phyloP scores from a whole-genome alignment of 2,329 filamentous ascomycete genomes.

The Monilinia laxa region DNA sequence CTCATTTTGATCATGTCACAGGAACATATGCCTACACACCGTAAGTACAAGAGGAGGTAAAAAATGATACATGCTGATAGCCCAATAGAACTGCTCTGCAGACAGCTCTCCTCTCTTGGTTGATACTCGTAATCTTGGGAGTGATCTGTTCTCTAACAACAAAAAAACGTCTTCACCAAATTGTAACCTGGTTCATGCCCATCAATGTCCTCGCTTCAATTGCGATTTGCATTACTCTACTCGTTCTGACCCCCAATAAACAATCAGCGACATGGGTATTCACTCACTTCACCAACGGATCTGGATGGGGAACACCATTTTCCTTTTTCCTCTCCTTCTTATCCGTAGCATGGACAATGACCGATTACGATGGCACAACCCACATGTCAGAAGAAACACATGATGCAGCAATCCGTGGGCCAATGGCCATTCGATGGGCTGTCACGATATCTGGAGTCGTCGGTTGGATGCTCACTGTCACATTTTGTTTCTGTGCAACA shows the following conservation, averaged over 20 bases:
- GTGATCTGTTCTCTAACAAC: constrained; percentile 63
- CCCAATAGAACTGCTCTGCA: constrained; percentile 52
- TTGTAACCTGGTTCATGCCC: constrained; percentile 64
- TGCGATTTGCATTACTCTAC: constrained; percentile 57
- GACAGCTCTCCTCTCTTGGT: constrained; percentile 58
- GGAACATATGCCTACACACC: constrained; percentile 53
- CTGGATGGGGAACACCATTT: constrained; percentile 59
- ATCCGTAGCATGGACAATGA: constrained; percentile 64
- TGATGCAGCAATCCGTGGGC: constrained; percentile 59
- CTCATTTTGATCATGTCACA: constrained; percentile 46
- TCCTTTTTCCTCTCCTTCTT: constrained; percentile 60
- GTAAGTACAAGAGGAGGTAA: constrained; percentile 44
- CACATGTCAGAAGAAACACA: constrained; percentile 69
- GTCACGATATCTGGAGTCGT: constrained; percentile 59
- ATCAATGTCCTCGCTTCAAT: constrained; percentile 62
- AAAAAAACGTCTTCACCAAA: constrained; percentile 55
- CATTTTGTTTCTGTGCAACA: constrained; percentile 61
- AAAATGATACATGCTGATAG: background rate
- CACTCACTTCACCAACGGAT: constrained; percentile 58
- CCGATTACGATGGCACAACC: constrained; percentile 65
- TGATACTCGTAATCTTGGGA: constrained; percentile 53
- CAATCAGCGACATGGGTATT: constrained; percentile 61
- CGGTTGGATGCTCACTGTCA: constrained; percentile 63
- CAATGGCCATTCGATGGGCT: constrained; percentile 57
- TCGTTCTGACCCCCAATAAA: constrained; percentile 59